Evolutionary conservation across 768 basidiomycete species (phyloP), one percentile per base, ranked within the genome.

Genomic region (Sistotremastrum suecicum): DNA sequence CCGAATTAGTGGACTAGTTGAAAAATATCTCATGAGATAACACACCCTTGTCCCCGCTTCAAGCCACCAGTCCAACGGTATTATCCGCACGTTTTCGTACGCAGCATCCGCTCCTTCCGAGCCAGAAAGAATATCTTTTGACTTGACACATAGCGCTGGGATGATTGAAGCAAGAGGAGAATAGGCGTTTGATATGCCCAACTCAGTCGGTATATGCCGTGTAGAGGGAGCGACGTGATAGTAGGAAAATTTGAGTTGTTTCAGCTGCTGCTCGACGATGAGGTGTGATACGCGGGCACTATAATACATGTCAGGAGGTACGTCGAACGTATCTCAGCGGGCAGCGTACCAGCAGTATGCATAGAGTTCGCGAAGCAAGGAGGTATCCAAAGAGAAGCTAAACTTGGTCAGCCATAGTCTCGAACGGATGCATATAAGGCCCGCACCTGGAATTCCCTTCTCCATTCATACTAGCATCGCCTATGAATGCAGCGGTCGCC

Each of bases 61-160:
- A 3, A 80, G 82, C 90, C 90, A 92, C 90, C 90, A 92, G 50
- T 88, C 81, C 10, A 88, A 67, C 5, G 88, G 84, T 51, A 88
- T 82, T 42, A 92, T 83, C 36, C 82, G 80, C 43, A 92, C 88
- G 56, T 87, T 89, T 5, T 87, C 80, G 85, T 90, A 87, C 4
- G 89, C 89, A 3, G 89, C 89, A 57, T 92, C 89, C 20, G 81
- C 84, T 3, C 88, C 89, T 3, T 85, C 83, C 2, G 80, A 83
- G 5, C 84, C 84, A 0, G 80, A 80, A 20, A 90, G 67, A 40
- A 92, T 83, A 53, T 89, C 76, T 11, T 76, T 69, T 0, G 89
- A 84, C 54, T 83, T 75, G 7, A 94, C 87, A 49, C 83, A 85
- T 3, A 94, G 68, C 1, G 78, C 82, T 0, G 90, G 90, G 5